These are phyloP conservation scores for Pezicula carpinea DNA, from an alignment of 2,329 filamentous ascomycete genomes.

Conservation along the genomic window DNA sequence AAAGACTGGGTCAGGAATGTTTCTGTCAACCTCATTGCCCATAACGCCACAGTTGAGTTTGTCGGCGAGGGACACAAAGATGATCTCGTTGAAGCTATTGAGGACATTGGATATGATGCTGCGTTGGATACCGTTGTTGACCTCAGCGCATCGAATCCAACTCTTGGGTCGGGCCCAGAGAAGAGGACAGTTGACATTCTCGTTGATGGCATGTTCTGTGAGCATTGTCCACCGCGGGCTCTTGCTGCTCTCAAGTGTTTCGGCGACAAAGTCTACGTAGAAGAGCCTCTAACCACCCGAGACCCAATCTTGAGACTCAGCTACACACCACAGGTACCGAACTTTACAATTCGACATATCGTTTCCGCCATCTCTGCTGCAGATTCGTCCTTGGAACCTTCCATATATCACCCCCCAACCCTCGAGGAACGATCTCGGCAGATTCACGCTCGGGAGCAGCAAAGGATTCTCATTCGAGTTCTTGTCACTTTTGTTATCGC, in stretches of 20 bases:
- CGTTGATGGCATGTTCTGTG: constrained; percentile 71
- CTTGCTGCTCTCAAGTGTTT: constrained; percentile 49
- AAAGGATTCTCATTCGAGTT: constrained; percentile 64
- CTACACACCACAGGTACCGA: constrained; percentile 65
- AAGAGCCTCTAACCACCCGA: constrained; percentile 50
- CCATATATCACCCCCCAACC: constrained; percentile 74
- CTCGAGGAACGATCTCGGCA: constrained; percentile 75
- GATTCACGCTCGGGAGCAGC: constrained; percentile 68
- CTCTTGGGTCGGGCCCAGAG: constrained; percentile 26
- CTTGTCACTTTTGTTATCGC: constrained; percentile 63
- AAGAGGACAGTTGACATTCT: constrained; percentile 56
- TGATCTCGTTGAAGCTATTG: constrained; percentile 43
- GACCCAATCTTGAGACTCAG: constrained; percentile 64
- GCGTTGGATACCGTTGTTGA: constrained; percentile 42
- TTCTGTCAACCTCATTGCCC: constrained; percentile 46
- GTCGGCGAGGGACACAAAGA: constrained; percentile 38
- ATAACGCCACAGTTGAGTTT: constrained; percentile 45
- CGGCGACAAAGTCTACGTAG: constrained; percentile 41
- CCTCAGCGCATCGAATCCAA: constrained; percentile 19
- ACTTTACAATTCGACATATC: constrained; percentile 72
- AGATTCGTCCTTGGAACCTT: constrained; percentile 62
- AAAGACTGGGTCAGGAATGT: constrained; percentile 43
- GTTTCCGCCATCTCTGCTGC: constrained; percentile 60
- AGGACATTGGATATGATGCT: constrained; percentile 63
- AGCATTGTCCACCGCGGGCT: constrained; percentile 62